These are phyloP conservation scores for Blastocystis sp. DNA, from an alignment of 352 stramenopile species.

Conservation along the genomic window DNA sequence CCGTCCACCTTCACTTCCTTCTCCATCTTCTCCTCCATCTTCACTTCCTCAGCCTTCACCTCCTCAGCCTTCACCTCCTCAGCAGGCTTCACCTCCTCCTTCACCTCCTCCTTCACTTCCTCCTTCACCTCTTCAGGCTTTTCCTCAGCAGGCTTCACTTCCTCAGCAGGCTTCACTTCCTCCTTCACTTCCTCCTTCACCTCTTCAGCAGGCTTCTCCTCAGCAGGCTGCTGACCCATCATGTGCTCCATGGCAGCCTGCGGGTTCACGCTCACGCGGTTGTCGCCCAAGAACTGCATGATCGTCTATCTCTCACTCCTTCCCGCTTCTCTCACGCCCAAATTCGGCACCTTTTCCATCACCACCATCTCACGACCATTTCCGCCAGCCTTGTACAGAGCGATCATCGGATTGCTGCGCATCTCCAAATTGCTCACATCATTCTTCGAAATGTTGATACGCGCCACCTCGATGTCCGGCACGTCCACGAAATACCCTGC, in stretches of 20 bases:
- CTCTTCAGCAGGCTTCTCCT: too few relatives aligned
- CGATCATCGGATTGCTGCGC: constrained; percentile 23
- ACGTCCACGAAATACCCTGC: constrained; percentile 53
- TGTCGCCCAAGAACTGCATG: constrained; percentile 30
- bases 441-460: constrained; percentile 60
- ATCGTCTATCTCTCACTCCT: constrained; percentile 4
- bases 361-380: neutral
- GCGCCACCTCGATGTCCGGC: constrained; percentile 43
- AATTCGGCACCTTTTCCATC: neutral
- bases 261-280: neutral
- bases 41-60: too few relatives aligned
- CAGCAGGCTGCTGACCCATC: neutral
- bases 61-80: too few relatives aligned
- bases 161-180: too few relatives aligned
- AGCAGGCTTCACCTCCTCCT: too few relatives aligned
- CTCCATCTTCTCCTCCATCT: too few relatives aligned
- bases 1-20: too few relatives aligned
- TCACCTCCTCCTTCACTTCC: too few relatives aligned
- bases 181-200: too few relatives aligned
- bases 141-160: too few relatives aligned
- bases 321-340: neutral
- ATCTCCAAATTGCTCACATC: constrained; percentile 27
- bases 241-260: constrained; percentile 22
- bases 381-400: constrained; percentile 24
- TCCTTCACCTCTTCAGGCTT: too few relatives aligned